A percentile compares a stretch with the other conserved stretches of the same genome.
Conservation (phyloP, 2,329 filamentous ascomycete genomes). For the Fusarium sp. region DNA sequence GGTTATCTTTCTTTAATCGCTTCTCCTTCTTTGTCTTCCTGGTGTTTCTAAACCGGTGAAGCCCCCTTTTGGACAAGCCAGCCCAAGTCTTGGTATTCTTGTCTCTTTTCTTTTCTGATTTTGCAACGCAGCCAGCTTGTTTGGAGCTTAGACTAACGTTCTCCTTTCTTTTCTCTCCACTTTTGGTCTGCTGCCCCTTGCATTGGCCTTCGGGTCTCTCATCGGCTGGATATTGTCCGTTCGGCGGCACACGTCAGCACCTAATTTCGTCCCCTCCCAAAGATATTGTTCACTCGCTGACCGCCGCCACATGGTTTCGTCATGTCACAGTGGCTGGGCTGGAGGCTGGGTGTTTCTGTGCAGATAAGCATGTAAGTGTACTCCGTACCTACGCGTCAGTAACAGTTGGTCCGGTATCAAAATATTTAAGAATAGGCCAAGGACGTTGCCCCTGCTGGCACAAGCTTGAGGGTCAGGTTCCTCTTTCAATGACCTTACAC, state of each 20-base stretch:
- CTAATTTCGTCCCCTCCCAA: slow-evolving; percentile 32
- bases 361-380: slow-evolving; percentile 7
- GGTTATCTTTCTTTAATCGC: neutral
- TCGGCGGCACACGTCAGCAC: slow-evolving; percentile 37
- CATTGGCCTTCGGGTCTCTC: slow-evolving; percentile 3
- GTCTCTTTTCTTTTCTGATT: neutral
- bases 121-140: neutral
- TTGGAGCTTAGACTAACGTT: neutral
- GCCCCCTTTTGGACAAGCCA: neutral
- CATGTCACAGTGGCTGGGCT: neutral
- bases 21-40: neutral
- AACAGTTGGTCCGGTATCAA: neutral
- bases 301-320: slow-evolving; percentile 14
- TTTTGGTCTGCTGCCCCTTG: slow-evolving; percentile 15
- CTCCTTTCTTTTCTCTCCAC: slow-evolving; percentile 22
- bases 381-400: neutral
- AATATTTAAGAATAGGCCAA: neutral
- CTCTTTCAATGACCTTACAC: neutral
- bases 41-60: neutral
- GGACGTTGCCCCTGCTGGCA: neutral
- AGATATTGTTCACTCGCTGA: neutral
- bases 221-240: neutral
- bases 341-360: neutral
- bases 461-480: neutral
- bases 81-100: neutral